Evolutionary conservation across 1,284 basidiomycete species (phyloP).

Genomic region (Coniophora puteana): DNA sequence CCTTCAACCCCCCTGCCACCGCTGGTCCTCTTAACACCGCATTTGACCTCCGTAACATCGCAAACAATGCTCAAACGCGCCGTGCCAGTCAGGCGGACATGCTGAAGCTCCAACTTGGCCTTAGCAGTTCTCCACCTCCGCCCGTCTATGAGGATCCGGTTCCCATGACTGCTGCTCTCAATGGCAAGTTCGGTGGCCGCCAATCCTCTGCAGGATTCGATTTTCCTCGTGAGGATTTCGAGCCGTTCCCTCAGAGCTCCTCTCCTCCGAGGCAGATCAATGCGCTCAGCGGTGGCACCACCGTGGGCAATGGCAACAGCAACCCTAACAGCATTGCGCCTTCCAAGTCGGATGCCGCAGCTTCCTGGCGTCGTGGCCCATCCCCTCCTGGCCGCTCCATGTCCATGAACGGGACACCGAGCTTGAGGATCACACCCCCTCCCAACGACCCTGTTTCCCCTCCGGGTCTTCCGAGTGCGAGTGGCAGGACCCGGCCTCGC

Average conservation of each 20-base stretch:
- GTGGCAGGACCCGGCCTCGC: slow-evolving; percentile 57
- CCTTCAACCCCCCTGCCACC: slow-evolving; percentile 57
- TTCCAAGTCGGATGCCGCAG: slow-evolving; percentile 72
- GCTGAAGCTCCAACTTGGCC: slow-evolving; percentile 53
- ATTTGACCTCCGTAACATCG: slow-evolving; percentile 57
- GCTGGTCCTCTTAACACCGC: slow-evolving; percentile 61
- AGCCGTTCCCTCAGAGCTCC: slow-evolving; percentile 33
- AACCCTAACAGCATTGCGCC: slow-evolving; percentile 30
- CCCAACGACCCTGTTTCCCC: slow-evolving; percentile 55
- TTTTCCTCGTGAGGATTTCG: slow-evolving; percentile 33
- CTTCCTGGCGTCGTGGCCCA: slow-evolving; percentile 73
- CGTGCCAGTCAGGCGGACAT: slow-evolving; percentile 65
- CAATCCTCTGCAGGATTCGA: slow-evolving; percentile 37
- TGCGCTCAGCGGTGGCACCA: slow-evolving; percentile 67
- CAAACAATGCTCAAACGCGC: slow-evolving; percentile 52
- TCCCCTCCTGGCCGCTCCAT: slow-evolving; percentile 64
- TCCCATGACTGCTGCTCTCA: slow-evolving; percentile 76
- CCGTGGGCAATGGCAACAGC: slow-evolving; percentile 45
- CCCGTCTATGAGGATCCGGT: slow-evolving; percentile 46
- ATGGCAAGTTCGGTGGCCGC: slow-evolving; percentile 72
- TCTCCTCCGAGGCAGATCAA: slow-evolving; percentile 61
- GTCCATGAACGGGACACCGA: slow-evolving; percentile 43
- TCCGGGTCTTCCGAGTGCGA: slow-evolving; percentile 31
- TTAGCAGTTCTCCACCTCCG: slow-evolving; percentile 17
- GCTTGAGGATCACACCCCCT: slow-evolving; percentile 69